Conservation (phyloP, 768 basidiomycete species). For the Boletus edulis region DNA sequence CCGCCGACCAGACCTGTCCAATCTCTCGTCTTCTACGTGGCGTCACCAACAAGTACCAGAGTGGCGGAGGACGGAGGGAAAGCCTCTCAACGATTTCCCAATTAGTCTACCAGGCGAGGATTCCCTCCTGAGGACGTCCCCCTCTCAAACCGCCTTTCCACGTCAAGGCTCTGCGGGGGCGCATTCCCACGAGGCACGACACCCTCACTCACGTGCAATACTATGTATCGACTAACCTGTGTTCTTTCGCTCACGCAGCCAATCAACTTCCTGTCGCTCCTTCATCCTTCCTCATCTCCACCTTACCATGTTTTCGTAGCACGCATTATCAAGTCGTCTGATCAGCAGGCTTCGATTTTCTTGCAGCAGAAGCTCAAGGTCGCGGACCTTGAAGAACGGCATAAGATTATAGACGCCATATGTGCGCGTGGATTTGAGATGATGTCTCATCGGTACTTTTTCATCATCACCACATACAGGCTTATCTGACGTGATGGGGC, state of each 20-base stretch:
- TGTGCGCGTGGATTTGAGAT: constrained; percentile 83
- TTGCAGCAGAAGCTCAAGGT: constrained; percentile 89
- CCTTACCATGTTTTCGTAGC: constrained; percentile 80
- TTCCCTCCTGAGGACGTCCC: constrained; percentile 27
- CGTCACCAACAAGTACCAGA: constrained; percentile 35
- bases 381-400: constrained; percentile 71
- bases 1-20: constrained; percentile 17
- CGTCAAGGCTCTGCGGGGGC: constrained; percentile 27
- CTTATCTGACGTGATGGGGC: constrained; percentile 4
- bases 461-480: constrained; percentile 1
- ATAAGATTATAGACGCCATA: constrained; percentile 85
- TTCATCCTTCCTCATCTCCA: constrained; percentile 83
- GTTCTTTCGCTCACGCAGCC: constrained; percentile 46
- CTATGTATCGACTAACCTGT: constrained; percentile 14
- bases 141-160: constrained; percentile 23
- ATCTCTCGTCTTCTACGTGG: constrained; percentile 17
- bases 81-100: constrained; percentile 19
- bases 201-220: background rate
- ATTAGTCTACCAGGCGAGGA: constrained; percentile 28
- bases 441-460: constrained; percentile 78
- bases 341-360: constrained; percentile 89
- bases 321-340: constrained; percentile 85
- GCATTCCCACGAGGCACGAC: constrained; percentile 53
- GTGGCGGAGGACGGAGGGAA: constrained; percentile 43
- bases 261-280: constrained; percentile 83